These are phyloP conservation scores for Xerocomellus chrysenteron DNA, from an alignment of 768 basidiomycete genomes.

Conservation along the genomic window DNA sequence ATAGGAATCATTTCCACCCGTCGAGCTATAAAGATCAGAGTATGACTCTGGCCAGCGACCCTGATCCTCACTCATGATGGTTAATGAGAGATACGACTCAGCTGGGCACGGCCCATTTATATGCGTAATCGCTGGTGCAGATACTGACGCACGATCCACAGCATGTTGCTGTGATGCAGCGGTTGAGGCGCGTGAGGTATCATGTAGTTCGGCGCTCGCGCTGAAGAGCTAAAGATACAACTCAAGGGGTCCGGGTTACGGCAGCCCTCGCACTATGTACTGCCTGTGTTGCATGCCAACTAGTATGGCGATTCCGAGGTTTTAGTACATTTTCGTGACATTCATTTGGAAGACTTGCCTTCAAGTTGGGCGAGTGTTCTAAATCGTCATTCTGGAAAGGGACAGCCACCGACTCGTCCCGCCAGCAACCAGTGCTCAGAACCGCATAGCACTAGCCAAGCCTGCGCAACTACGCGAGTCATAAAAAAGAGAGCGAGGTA, in stretches of 20 bases:
- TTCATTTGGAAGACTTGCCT: not conserved
- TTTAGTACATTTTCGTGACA: not conserved
- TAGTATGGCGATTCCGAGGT: conserved; percentile 22
- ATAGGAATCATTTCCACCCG: not conserved
- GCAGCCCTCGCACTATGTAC: not conserved
- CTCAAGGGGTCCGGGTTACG: conserved; percentile 2
- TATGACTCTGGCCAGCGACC: conserved; percentile 7
- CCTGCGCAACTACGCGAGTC: not conserved
- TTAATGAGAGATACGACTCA: not conserved
- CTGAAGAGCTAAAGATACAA: not conserved
- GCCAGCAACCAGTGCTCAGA: not conserved
- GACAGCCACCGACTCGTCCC: conserved; percentile 11
- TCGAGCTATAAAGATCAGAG: not conserved
- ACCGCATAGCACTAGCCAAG: conserved; percentile 8
- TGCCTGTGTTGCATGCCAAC: conserved; percentile 9
- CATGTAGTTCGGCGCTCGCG: not conserved
- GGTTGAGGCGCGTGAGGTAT: not conserved
- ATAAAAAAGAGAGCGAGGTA: not conserved
- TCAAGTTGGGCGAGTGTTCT: not conserved
- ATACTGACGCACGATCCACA: conserved; percentile 10
- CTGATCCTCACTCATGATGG: conserved; percentile 17
- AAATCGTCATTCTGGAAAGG: conserved; percentile 17
- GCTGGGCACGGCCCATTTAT: conserved; percentile 6
- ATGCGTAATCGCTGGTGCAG: not conserved
- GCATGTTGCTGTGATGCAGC: conserved; percentile 25